Evolutionary conservation across 495 filamentous ascomycete genomes (phyloP), one percentile per base, ranked within the genome.

Genomic region (Chaetomium tenue): DNA sequence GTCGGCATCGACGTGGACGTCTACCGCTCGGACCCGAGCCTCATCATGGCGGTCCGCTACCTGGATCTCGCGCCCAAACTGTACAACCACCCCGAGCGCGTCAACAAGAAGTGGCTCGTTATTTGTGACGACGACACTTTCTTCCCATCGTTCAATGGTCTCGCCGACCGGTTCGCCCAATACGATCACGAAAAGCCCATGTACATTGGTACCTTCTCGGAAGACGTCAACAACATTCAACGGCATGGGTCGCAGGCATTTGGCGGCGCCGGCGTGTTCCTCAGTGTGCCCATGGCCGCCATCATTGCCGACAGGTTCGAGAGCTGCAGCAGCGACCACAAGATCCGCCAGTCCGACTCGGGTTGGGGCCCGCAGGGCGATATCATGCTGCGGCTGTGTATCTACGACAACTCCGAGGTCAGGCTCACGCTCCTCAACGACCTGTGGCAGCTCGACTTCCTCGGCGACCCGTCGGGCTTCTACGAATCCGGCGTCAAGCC

Each of bases 121-220:
- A 82, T 88, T 51, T 86, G 87, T 60, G 88, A 91, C 64, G 88
- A 91, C 68, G 89, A 91, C 69, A 91, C 89, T 22, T 90, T 89
- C 72, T 88, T 90, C 75, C 82, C 87, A 11, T 89, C 86, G 42
- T 79, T 90, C 20, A 84, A 84, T 37, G 77, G 85, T 15, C 77
- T 91, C 42, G 79, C 82, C 20, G 79, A 85, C 40, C 68, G 70
- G 48, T 72, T 82, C 26, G 71, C 71, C 22, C 63, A 72, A 0
- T 88, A 87, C 63, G 84, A 90, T 66, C 72, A 82, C 51, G 74
- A 65, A 42, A 78, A 83, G 70, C 80, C 83, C 68, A 79, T 87
- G 68, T 88, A 89, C 68, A 84, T 91, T 63, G 88, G 87, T 58
- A 85, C 85, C 39, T 75, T 89, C 53, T 89, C 88, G 0, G 89